Conservation (phyloP, 164 flowering plant species). For the Nymphaea colorata region DNA sequence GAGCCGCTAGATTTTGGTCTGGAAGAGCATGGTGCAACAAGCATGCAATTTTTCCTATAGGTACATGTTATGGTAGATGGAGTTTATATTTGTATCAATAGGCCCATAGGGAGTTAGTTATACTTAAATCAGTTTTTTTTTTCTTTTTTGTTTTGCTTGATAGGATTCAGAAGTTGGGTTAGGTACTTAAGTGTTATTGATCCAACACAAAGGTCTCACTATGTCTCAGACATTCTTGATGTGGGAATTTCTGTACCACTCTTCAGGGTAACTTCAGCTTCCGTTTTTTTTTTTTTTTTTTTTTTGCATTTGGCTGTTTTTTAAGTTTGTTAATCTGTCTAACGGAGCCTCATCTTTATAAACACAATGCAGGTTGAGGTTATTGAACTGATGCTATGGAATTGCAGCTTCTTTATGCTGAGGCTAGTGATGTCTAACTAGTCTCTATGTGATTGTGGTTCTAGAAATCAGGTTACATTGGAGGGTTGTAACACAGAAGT, state of each 20-base stretch:
- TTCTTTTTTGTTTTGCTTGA: conserved; percentile 6
- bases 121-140: no score
- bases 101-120: background rate
- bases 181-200: conserved; percentile 61
- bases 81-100: background rate
- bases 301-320: no score
- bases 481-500: no score
- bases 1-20: conserved; percentile 79
- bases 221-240: conserved; percentile 78
- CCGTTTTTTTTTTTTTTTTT: no score
- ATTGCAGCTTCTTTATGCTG: no score
- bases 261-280: conserved; percentile 62
- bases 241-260: conserved; percentile 59
- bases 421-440: no score
- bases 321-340: no score
- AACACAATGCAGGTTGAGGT: no score
- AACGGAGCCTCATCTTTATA: no score
- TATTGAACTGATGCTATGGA: no score
- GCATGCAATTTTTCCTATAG: conserved; percentile 77
- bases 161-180: conserved; percentile 90
- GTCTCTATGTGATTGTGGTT: no score
- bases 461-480: no score
- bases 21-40: conserved; percentile 73
- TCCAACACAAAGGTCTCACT: conserved; percentile 54
- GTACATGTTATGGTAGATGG: conserved; percentile 16